Base-by-base conservation (phyloP, 2,329 filamentous ascomycete genomes). In the Monilinia fructicola region DNA sequence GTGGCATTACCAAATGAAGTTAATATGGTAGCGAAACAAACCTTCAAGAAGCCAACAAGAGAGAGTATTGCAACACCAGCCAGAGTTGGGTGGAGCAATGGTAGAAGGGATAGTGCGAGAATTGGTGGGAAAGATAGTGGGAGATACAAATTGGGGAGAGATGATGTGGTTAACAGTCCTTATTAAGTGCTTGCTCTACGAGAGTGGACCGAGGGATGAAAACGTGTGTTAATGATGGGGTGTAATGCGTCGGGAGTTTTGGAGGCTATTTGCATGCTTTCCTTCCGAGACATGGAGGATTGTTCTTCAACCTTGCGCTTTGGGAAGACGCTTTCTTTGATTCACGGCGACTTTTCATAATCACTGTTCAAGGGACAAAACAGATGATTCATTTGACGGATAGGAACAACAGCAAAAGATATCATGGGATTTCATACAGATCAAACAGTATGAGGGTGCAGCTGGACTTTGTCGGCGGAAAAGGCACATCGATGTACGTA, bases 1-100 rank as follows among this genome's bases (percentile, higher is more conserved):
- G 94, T 99, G 46, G 95, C 95, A 0, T 81, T 99, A 70, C 93
- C 95, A 2, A 97, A 99, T 76, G 93, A 98, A 78, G 95, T 99
- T 72, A 96, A 97, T 78, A 98, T 98, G 93, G 92, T 99, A 16
- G 90, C 89, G 55, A 93, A 94, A 78, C 86, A 90, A 73, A 89
- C 87, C 67, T 85, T 99, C 75, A 92, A 92, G 82, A 89, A 89
- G 75, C 93, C 94, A 1, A 98, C 95, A 0, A 83, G 95, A 48
- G 93, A 99, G 81, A 97, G 93, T 78, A 98, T 99, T 77, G 86
- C 46, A 78, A 88, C 72, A 62, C 79, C 78, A 69, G 81, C 79
- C 54, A 82, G 81, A 74, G 77, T 74, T 68, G 76, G 83, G 23
- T 79, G 83, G 67, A 82, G 73, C 68, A 76, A 76, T 65, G 78